phyloP scores from a whole-genome alignment of 2,329 filamentous ascomycete genomes.

The Monilinia vaccinii-corymbosi region DNA sequence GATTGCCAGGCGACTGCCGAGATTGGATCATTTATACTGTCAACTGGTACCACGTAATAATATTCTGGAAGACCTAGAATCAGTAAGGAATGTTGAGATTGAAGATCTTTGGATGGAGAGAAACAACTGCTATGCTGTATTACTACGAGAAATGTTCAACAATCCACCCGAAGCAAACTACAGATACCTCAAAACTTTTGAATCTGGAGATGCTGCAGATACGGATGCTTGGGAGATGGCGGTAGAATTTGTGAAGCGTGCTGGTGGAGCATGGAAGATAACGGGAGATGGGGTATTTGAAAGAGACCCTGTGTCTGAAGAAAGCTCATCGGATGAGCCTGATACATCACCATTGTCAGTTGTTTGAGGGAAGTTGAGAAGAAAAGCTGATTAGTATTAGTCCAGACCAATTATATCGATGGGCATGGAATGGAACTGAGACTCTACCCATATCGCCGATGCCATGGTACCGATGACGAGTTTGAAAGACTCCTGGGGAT shows the following conservation, averaged over 20 bases:
- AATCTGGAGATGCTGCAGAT: constrained; percentile 41
- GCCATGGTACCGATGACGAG: constrained; percentile 14
- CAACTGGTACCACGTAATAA: constrained; percentile 37
- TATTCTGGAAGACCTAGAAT: constrained; percentile 20
- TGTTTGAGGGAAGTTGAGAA: constrained; percentile 8
- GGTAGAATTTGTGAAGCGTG: constrained; percentile 33
- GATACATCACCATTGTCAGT: constrained; percentile 22
- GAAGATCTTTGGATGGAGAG: constrained; percentile 27
- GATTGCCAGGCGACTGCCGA: constrained; percentile 40
- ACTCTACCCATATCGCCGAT: constrained; percentile 21
- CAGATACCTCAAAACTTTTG: constrained; percentile 38
- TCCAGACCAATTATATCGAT: constrained; percentile 20
- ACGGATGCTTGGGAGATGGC: constrained; percentile 39
- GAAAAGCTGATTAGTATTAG: constrained; percentile 15
- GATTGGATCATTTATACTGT: constrained; percentile 44
- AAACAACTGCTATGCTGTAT: constrained; percentile 25
- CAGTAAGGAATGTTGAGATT: constrained; percentile 14
- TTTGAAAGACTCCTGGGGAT: neutral
- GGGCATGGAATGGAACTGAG: constrained; percentile 24
- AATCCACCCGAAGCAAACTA: constrained; percentile 31
- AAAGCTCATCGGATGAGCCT: neutral
- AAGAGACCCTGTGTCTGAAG: constrained; percentile 15
- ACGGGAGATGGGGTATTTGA: constrained; percentile 39
- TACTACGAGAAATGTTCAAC: constrained; percentile 26
- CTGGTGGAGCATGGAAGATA: constrained; percentile 35